phyloP scores from a whole-genome alignment of 2,329 filamentous ascomycete genomes.

The Aspergillus versicolor region DNA sequence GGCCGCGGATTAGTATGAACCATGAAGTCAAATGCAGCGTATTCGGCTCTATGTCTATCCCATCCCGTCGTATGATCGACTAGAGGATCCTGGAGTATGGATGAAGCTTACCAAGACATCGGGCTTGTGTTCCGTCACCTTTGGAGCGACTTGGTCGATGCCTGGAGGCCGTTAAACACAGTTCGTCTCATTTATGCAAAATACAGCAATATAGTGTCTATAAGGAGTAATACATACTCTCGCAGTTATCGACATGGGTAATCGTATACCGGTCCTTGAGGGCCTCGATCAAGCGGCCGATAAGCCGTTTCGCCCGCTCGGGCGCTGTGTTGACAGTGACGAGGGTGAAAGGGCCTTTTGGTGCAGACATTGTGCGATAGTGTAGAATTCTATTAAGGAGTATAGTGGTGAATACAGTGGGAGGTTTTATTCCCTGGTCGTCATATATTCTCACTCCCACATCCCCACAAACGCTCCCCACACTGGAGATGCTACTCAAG shows the following conservation, averaged over 20 bases:
- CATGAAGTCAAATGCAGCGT: too few relatives aligned
- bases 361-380: slow-evolving; percentile 28
- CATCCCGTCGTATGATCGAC: too few relatives aligned
- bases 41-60: too few relatives aligned
- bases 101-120: slow-evolving; percentile 52
- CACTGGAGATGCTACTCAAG: background rate
- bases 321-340: slow-evolving; percentile 69
- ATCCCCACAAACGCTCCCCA: slow-evolving; percentile 5
- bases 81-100: too few relatives aligned
- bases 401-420: background rate
- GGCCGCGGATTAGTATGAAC: background rate
- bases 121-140: slow-evolving; percentile 53
- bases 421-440: background rate
- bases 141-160: slow-evolving; percentile 57
- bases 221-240: slow-evolving; percentile 46
- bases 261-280: slow-evolving; percentile 66
- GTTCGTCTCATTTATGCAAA: background rate
- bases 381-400: background rate
- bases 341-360: slow-evolving; percentile 60
- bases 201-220: background rate
- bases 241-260: slow-evolving; percentile 61
- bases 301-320: slow-evolving; percentile 61
- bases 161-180: slow-evolving; percentile 19
- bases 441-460: background rate
- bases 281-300: slow-evolving; percentile 60